Base-by-base conservation (phyloP, 768 basidiomycete species). In the Leccinum longicurvipes region DNA sequence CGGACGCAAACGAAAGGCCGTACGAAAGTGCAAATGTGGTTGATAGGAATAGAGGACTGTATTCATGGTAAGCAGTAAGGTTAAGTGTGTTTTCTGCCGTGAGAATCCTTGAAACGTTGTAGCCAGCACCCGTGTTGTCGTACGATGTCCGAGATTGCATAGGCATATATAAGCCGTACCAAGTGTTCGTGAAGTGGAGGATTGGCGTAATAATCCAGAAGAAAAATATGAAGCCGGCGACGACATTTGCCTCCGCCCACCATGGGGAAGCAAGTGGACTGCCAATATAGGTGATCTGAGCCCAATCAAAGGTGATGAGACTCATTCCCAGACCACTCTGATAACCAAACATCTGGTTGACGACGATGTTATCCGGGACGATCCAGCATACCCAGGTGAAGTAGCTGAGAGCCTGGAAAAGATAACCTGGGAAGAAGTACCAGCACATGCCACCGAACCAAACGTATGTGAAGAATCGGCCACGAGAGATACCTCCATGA, bases 331-430 rank as follows among this genome's bases (percentile, higher is more conserved):
- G 72, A 27, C 77, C 76, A 50, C 63, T 67, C 46, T 65, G 58
- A 61, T 83, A 84, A 19, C 90, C 89, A 59, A 92, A 91, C 69
- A 91, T 76, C 64, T 88, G 83, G 68, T 90, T 91, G 65, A 93
- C 79, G 51, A 69, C 75, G 54, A 86, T 58, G 63, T 89, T 89
- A 21, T 86, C 67, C 1, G 90, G 91, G 8, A 72, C 84, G 54
- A 92, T 89, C 90, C 82, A 83, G 66, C 77, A 78, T 10, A 81
- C 74, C 78, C 79, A 81, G 27, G 74, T 79, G 74, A 85, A 85
- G 73, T 79, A 82, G 60, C 77, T 78, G 64, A 85, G 79, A 2
- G 81, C 83, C 50, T 79, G 76, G 81, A 89, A 89, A 60, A 89
- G 72, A 69, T 87, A 91, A 15, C 87, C 87, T 0, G 89, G 88